These are phyloP conservation scores for Rhizopus microsporus DNA, from an alignment of 371 early-diverging fungal species.

Conservation along the genomic window DNA sequence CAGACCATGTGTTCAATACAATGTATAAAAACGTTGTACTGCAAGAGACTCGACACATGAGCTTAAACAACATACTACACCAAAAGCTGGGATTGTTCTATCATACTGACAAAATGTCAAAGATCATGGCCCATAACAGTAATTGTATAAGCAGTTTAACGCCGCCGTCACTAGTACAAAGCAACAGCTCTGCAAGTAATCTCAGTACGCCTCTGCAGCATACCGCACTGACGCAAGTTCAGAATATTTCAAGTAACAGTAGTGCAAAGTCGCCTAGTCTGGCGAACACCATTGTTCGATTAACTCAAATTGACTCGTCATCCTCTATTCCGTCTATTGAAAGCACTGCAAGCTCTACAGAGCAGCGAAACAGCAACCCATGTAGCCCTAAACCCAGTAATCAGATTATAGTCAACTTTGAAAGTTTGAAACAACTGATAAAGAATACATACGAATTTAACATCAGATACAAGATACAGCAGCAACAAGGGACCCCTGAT, in stretches of 20 bases:
- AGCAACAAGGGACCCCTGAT: neutral
- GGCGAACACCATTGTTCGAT: conserved; percentile 21
- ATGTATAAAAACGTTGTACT: conserved; percentile 23
- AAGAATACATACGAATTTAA: conserved; percentile 21
- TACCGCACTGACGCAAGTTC: conserved; percentile 8
- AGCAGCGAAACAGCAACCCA: conserved; percentile 4
- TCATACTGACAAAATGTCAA: conserved; percentile 44
- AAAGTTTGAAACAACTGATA: conserved; percentile 22
- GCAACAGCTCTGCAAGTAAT: neutral
- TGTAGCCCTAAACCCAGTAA: neutral
- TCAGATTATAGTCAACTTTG: conserved; percentile 16
- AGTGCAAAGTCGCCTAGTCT: conserved; percentile 22
- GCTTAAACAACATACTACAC: conserved; percentile 59
- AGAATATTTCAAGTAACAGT: conserved; percentile 8
- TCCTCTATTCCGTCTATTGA: conserved; percentile 18
- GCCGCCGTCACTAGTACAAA: neutral
- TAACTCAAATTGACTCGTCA: conserved; percentile 29
- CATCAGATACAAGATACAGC: conserved; percentile 4
- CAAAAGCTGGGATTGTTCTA: conserved; percentile 75
- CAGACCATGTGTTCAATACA: conserved; percentile 57
- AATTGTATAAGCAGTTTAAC: neutral
- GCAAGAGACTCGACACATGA: conserved; percentile 51
- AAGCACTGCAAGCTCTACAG: neutral
- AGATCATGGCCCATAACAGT: conserved; percentile 16
- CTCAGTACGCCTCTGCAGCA: conserved; percentile 14